Evolutionary conservation across 2,329 filamentous ascomycete species (phyloP).

Genomic region (Xylariaceae sp.): DNA sequence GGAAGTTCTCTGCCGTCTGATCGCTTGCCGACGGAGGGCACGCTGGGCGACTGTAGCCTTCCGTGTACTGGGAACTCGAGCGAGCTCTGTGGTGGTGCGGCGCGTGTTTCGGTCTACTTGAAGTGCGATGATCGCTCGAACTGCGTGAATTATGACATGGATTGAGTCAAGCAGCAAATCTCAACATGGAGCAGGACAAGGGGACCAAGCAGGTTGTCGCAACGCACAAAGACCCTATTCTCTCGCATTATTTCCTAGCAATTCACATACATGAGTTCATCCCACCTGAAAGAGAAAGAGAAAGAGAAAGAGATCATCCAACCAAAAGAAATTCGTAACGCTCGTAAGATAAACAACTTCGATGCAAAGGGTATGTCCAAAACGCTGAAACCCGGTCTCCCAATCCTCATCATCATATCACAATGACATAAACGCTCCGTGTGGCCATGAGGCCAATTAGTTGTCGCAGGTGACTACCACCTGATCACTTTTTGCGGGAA

Average conservation of each 20-base stretch:
- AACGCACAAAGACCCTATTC: neutral
- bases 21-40: conserved; percentile 36
- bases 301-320: neutral
- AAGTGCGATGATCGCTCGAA: conserved; percentile 29
- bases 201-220: neutral
- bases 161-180: neutral
- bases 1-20: conserved; percentile 27
- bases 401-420: neutral
- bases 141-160: conserved; percentile 22
- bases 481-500: conserved; percentile 63
- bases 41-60: conserved; percentile 39
- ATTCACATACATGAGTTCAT: neutral
- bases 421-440: neutral
- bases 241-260: neutral
- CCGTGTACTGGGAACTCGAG: conserved; percentile 35
- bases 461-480: conserved; percentile 47
- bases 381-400: neutral
- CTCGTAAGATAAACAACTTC: neutral
- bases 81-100: conserved; percentile 36
- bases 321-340: neutral
- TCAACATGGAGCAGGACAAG: too few species aligned
- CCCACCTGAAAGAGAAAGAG: too few species aligned
- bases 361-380: neutral
- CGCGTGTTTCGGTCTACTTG: conserved; percentile 33
- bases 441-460: neutral